Base-by-base conservation (phyloP, 139 green algal species). In the Chlamydomonas asymmetrica region DNA sequence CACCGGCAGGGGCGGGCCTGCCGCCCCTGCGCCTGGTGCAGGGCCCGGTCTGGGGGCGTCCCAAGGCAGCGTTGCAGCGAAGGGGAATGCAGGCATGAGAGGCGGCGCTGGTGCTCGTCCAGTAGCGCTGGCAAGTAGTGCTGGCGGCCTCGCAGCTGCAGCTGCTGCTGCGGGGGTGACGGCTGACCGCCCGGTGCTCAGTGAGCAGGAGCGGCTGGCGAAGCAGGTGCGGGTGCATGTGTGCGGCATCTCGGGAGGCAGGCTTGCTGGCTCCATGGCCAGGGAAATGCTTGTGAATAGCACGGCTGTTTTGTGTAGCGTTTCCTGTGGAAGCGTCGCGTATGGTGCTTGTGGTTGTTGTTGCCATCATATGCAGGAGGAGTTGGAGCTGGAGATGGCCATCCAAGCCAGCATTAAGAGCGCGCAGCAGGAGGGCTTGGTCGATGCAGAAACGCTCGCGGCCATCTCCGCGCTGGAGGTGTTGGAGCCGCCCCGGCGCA, bases 381-480 rank as follows among this genome's bases (percentile, higher is more conserved):
- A 76, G 29, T 1, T 45, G 6, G 40, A 68, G 40, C 57, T 76
- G 40, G 70, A 76, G 48, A 35, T 70, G 48, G 73, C 73, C 23
- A 79, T 79, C 34, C 45, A 45, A 9, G 73, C 73, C 16, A 73
- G 62, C 35, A 31, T 79, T 5, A 31, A 20, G n/a, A 72, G 57
- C 45, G 73, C 73, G 0, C 29, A 79, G 73, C 49, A 72, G 43
- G 73, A 79, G 62, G 73, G 73, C 10, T 49, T 79, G 29, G 45
- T 79, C 3, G 73, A 79, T 18, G 39, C 40, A 16, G 62, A 79
- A 1, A 49, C 56, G 3, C 54, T 67, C 13, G 70, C 70, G 7
- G 70, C 70, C 23, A 38, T 75, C 1, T 41, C 59, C 31, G 40
- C 41, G n/a, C 59, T 34, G 22, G n/a, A 39, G 25, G 16, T 23